These are phyloP conservation scores for Hemisphaericaspora xylofermentans DNA, from an alignment of 1,139 yeast genomes.

Conservation along the genomic window DNA sequence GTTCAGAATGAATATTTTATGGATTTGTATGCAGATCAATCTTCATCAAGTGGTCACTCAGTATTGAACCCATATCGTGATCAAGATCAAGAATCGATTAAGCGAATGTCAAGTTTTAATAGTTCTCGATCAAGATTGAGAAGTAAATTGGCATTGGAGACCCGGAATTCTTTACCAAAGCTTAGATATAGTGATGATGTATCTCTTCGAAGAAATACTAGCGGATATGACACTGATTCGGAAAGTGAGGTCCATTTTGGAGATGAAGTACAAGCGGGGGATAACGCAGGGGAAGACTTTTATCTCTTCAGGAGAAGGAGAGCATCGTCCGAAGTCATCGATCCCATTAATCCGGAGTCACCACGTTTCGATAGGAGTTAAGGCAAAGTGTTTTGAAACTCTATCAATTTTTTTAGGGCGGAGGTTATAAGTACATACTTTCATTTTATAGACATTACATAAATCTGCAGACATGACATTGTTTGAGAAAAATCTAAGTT, in stretches of 20 bases:
- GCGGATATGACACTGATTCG: slow-evolving; percentile 21
- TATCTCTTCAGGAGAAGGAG: slow-evolving; percentile 11
- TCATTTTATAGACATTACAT: background rate
- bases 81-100: slow-evolving; percentile 1
- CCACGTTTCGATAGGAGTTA: no score
- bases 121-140: slow-evolving; percentile 16
- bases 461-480: background rate
- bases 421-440: background rate
- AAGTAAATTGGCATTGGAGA: slow-evolving; percentile 14
- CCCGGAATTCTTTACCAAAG: slow-evolving; percentile 11
- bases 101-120: slow-evolving; percentile 8
- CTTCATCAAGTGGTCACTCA: slow-evolving; percentile 5
- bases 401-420: no score
- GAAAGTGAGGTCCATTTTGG: slow-evolving; percentile 14
- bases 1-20: slow-evolving; percentile 10
- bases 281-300: slow-evolving; percentile 5
- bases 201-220: slow-evolving; percentile 14
- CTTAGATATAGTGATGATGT: slow-evolving; percentile 9
- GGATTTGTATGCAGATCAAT: slow-evolving; percentile 6
- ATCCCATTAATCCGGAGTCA: slow-evolving; percentile 1
- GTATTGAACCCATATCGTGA: background rate
- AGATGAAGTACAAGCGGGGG: slow-evolving; percentile 3
- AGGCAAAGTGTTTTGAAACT: no score
- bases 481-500: background rate
- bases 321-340: background rate